Percentiles rank a stretch among this genome's conserved stretches.
Conservation (phyloP, 1,139 yeast genomes). For the Magnusiomyces ingens region DNA sequence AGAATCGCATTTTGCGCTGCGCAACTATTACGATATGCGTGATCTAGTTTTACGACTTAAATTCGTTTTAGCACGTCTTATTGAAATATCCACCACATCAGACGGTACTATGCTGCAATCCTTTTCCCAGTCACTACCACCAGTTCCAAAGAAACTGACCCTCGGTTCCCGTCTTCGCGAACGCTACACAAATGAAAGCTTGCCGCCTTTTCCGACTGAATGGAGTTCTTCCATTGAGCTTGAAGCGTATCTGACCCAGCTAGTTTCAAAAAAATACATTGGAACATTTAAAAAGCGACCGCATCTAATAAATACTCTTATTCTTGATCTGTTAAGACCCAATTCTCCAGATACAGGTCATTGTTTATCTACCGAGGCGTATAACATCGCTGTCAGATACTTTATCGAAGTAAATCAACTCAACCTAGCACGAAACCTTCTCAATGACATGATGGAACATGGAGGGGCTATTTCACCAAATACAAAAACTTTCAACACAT, state of each 20-base stretch:
- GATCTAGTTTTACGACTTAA: constrained; percentile 6
- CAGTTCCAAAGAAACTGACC: constrained; percentile 3
- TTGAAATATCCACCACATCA: constrained; percentile 7
- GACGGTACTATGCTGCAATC: constrained; percentile 3
- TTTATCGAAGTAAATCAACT: constrained; percentile 36
- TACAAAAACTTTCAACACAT: constrained; percentile 40
- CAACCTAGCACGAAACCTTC: constrained; percentile 39
- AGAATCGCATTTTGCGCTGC: constrained; percentile 6
- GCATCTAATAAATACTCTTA: constrained; percentile 16
- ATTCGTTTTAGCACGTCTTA: constrained; percentile 9
- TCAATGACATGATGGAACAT: constrained; percentile 37
- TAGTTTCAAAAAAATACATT: constrained; percentile 15
- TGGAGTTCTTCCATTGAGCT: constrained; percentile 16
- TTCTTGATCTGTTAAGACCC: constrained; percentile 38
- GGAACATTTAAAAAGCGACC: constrained; percentile 12
- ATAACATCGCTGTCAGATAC: constrained; percentile 41
- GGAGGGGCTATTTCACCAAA: constrained; percentile 31
- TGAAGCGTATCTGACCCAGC: constrained; percentile 12
- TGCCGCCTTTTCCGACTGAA: constrained; percentile 16
- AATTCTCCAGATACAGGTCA: constrained; percentile 34
- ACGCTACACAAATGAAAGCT: constrained; percentile 10
- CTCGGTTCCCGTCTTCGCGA: not conserved
- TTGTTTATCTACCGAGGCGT: constrained; percentile 34
- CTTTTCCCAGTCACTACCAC: constrained; percentile 4
- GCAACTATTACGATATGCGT: constrained; percentile 13